Percentiles rank a stretch among this genome's conserved stretches.
Conservation (phyloP, 371 early-diverging fungal genomes). For the Mortierella sp. region DNA sequence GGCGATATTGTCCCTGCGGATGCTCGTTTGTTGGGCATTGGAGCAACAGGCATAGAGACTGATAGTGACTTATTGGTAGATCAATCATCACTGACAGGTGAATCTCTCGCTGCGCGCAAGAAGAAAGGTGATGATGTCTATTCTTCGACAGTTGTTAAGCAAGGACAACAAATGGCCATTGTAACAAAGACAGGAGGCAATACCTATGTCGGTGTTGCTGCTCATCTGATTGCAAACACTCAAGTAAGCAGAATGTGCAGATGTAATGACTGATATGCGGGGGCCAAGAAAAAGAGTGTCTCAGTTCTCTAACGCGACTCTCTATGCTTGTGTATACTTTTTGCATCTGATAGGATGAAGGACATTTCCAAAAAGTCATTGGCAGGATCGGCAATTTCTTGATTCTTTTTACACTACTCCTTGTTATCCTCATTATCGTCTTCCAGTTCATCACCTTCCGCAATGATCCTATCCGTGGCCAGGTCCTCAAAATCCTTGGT, state of each 20-base stretch:
- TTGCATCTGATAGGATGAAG: conserved; percentile 67
- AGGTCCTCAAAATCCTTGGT: conserved; percentile 48
- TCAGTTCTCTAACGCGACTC: neutral
- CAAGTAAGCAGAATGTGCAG: conserved; percentile 11
- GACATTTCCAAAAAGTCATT: conserved; percentile 82
- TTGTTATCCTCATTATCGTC: conserved; percentile 85
- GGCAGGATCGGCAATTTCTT: conserved; percentile 60
- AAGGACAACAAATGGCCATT: conserved; percentile 90
- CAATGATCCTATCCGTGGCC: conserved; percentile 32
- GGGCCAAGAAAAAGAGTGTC: too few species aligned
- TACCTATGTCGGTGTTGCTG: conserved; percentile 94
- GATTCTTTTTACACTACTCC: conserved; percentile 52
- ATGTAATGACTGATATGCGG: neutral
- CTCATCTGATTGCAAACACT: conserved; percentile 82
- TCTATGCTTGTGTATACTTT: neutral
- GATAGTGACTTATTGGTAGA: conserved; percentile 88
- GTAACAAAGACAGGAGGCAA: conserved; percentile 89
- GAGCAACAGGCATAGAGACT: conserved; percentile 76
- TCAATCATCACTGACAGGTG: conserved; percentile 95
- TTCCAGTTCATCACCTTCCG: conserved; percentile 62
- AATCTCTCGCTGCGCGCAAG: conserved; percentile 88
- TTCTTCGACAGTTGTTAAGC: conserved; percentile 92
- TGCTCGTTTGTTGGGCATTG: conserved; percentile 84
- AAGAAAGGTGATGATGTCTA: conserved; percentile 84
- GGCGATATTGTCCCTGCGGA: conserved; percentile 98